Evolutionary conservation across 106 monocot genomes (phyloP).

Genomic region (Acorus calamus): DNA sequence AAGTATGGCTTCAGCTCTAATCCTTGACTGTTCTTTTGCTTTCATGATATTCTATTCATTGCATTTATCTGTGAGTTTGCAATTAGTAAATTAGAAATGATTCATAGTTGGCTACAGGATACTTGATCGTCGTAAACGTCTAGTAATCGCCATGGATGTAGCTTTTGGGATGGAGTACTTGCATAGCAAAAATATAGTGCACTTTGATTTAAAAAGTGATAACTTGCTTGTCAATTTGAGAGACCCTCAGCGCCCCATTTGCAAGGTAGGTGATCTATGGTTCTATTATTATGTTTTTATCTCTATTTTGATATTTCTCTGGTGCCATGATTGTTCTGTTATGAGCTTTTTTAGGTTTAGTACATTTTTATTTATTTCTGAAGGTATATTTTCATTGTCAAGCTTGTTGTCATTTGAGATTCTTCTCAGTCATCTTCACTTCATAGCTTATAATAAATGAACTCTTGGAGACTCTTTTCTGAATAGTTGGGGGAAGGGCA

Average conservation of each 20-base stretch:
- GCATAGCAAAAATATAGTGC: conserved; percentile 41
- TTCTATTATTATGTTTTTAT: too few species aligned
- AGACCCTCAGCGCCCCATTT: conserved; percentile 45
- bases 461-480: too few species aligned
- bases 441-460: too few species aligned
- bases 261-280: conserved; percentile 25
- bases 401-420: too few species aligned
- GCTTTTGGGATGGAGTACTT: conserved; percentile 59
- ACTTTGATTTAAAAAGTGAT: conserved; percentile 50
- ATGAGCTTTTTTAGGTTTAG: too few species aligned
- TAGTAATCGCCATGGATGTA: conserved; percentile 37
- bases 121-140: conserved; percentile 22
- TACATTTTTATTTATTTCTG: too few species aligned
- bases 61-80: too few species aligned
- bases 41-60: not conserved
- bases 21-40: not conserved
- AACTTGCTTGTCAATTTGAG: conserved; percentile 50
- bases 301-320: too few species aligned
- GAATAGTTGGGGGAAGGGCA: too few species aligned
- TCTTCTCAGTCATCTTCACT: too few species aligned
- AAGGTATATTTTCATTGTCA: too few species aligned
- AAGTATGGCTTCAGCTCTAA: conserved; percentile 26
- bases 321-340: too few species aligned
- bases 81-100: not conserved
- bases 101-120: conserved; percentile 11